phyloP scores from a whole-genome alignment of 2,329 filamentous ascomycete genomes.

The Fonsecaea multimorphosa region DNA sequence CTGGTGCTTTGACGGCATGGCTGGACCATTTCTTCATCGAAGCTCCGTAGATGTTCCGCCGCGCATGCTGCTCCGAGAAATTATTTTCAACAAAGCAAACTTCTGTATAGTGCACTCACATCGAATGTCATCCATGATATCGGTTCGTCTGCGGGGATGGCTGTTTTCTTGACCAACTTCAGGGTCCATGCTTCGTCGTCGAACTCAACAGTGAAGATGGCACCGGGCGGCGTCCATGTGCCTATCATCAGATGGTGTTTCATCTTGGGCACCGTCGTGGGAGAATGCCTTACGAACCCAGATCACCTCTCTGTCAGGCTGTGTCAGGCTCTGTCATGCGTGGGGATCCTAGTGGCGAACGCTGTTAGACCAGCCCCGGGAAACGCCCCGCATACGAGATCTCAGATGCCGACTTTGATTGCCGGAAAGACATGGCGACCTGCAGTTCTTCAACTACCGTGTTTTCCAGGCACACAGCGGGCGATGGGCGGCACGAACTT shows the following conservation, averaged over 20 bases:
- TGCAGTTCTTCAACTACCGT: neutral
- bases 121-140: slow-evolving; percentile 95
- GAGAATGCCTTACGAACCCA: no score
- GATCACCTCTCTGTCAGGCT: no score
- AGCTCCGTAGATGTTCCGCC: slow-evolving; percentile 84
- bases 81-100: neutral
- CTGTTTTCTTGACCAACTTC: slow-evolving; percentile 77
- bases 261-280: neutral
- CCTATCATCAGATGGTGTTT: slow-evolving; percentile 86
- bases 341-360: neutral
- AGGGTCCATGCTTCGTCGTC: slow-evolving; percentile 80
- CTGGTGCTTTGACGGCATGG: slow-evolving; percentile 76
- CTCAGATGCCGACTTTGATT: slow-evolving; percentile 1
- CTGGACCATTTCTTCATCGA: slow-evolving; percentile 95
- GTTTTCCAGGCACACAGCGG: neutral
- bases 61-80: slow-evolving; percentile 66
- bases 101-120: slow-evolving; percentile 67
- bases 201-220: slow-evolving; percentile 88
- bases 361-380: neutral
- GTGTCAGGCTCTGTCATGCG: no score
- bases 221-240: slow-evolving; percentile 87
- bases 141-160: slow-evolving; percentile 80
- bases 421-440: neutral
- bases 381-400: neutral
- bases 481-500: slow-evolving; percentile 1